Percentiles rank a stretch among this genome's conserved stretches.
Conservation (phyloP, 169 alveolate species). For the Plasmodium chabaudi region DNA sequence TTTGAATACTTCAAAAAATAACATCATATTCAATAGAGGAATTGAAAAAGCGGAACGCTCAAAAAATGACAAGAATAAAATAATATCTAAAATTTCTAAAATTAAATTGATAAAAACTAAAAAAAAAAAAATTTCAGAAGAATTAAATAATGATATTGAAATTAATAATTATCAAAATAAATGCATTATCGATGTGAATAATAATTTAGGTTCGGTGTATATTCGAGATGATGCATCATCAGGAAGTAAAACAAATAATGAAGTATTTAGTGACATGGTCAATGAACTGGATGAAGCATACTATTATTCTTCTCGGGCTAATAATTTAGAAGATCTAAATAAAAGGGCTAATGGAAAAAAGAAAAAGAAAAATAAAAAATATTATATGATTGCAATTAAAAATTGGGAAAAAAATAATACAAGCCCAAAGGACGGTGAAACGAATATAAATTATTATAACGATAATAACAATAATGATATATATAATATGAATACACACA, state of each 20-base stretch:
- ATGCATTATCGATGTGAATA: conserved; percentile 28
- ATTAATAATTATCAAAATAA: conserved; percentile 8
- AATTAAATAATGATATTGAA: conserved; percentile 36
- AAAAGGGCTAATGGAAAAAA: conserved; percentile 2
- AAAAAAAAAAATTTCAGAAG: conserved; percentile 21
- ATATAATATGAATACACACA: not conserved
- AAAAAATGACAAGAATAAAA: conserved; percentile 30
- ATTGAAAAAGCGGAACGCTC: conserved; percentile 37
- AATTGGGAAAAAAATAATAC: conserved; percentile 32
- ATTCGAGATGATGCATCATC: conserved; percentile 12
- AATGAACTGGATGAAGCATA: conserved; percentile 36
- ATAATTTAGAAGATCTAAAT: conserved; percentile 9
- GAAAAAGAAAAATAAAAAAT: conserved; percentile 11
- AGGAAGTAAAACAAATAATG: conserved; percentile 15
- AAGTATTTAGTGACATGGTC: conserved; percentile 7
- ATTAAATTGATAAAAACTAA: conserved; percentile 22
- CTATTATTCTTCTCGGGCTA: conserved; percentile 15
- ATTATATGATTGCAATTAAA: conserved; percentile 38
- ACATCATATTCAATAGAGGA: conserved; percentile 42
- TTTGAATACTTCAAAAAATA: conserved; percentile 26
- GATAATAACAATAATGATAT: conserved; percentile 4
- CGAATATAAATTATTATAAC: not conserved
- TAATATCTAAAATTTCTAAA: conserved; percentile 16
- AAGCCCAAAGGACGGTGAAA: not conserved
- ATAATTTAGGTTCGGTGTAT: conserved; percentile 15